Evolutionary conservation across 352 stramenopile species (phyloP).

Genomic region (Peronospora destructor): DNA sequence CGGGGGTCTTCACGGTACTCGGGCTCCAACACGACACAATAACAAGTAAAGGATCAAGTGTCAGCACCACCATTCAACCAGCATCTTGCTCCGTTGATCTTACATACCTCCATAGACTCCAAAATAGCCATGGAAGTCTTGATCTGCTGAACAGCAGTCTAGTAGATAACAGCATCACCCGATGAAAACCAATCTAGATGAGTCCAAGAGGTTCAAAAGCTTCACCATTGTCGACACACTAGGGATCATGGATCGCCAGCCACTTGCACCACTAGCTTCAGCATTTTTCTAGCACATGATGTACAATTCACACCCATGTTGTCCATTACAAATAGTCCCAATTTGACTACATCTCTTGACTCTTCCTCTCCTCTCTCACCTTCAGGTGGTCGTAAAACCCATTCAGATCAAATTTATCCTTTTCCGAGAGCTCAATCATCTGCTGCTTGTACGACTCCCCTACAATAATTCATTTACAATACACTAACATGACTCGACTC

Average conservation of each 20-base stretch:
- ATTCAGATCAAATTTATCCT: conserved; percentile 64
- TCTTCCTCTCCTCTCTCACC: conserved; percentile 20
- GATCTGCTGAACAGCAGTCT: conserved; percentile 82
- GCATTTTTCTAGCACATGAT: conserved; percentile 57
- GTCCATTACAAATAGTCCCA: not conserved
- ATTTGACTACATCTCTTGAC: not conserved
- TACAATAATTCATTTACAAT: conserved; percentile 10
- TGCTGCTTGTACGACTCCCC: conserved; percentile 73
- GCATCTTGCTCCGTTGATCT: not conserved
- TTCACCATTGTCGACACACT: conserved; percentile 69
- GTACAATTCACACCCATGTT: not conserved
- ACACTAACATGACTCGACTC: not conserved
- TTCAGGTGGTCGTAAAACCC: conserved; percentile 66
- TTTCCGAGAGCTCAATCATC: conserved; percentile 60
- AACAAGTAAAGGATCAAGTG: not conserved
- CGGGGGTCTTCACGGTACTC: conserved; percentile 62
- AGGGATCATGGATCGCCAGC: conserved; percentile 76
- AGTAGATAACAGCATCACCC: conserved; percentile 3
- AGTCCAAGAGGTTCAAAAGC: not conserved
- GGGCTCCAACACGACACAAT: conserved; percentile 25
- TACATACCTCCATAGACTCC: conserved; percentile 57
- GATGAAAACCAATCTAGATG: not conserved
- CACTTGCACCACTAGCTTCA: conserved; percentile 57
- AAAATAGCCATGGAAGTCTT: conserved; percentile 78
- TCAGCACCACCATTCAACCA: not conserved